These are phyloP conservation scores for Penicillium dipodomyicola DNA, from an alignment of 495 filamentous ascomycete species.

Conservation along the genomic window DNA sequence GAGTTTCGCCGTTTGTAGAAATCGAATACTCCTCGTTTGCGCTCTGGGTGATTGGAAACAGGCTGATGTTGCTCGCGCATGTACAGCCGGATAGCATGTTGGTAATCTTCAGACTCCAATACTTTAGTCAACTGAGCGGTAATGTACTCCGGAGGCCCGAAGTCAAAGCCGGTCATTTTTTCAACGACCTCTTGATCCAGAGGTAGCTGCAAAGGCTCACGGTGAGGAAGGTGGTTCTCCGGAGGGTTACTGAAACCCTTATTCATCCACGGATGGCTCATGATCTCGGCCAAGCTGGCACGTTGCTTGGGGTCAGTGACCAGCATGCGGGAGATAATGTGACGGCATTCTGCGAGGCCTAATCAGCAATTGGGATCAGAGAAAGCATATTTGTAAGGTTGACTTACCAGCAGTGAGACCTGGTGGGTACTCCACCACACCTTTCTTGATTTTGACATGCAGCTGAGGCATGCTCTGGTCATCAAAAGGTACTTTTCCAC, in stretches of 20 bases:
- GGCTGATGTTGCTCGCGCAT: constrained; percentile 63
- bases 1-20: constrained; percentile 97
- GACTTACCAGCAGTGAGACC: constrained; percentile 83
- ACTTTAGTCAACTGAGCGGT: constrained; percentile 74
- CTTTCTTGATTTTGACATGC: constrained; percentile 99
- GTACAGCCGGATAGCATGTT: constrained; percentile 67
- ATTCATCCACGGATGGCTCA: constrained; percentile 95
- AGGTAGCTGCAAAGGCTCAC: constrained; percentile 82
- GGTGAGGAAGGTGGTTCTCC: constrained; percentile 81
- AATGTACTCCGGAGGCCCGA: constrained; percentile 83
- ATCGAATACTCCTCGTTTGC: constrained; percentile 88
- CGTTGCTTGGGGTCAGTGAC: constrained; percentile 90
- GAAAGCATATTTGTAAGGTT: background rate
- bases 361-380: background rate
- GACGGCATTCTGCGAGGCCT: constrained; percentile 70
- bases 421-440: constrained; percentile 89
- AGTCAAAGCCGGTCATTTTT: constrained; percentile 98
- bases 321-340: constrained; percentile 93
- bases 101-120: constrained; percentile 89
- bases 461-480: constrained; percentile 99
- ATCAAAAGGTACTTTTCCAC: constrained; percentile 97
- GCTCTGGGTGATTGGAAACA: constrained; percentile 67
- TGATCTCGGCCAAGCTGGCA: constrained; percentile 84
- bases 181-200: constrained; percentile 79
- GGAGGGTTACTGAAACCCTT: constrained; percentile 85